Base-by-base conservation (phyloP, 129 eudicot species). In the Flaveria bidentis region DNA sequence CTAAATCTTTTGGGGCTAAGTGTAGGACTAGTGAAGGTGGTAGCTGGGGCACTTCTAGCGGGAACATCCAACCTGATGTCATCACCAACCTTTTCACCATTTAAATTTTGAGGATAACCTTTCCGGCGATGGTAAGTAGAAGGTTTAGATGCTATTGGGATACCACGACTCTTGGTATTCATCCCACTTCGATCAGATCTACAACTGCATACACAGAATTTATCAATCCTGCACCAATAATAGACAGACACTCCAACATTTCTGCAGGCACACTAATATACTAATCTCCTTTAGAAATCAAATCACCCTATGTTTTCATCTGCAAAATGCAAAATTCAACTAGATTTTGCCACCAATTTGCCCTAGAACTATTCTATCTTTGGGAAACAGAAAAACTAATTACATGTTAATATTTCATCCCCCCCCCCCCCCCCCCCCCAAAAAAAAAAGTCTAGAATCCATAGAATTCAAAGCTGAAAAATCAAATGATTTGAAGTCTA, bases 11-110 rank as follows among this genome's bases (percentile, higher is more conserved):
- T 84, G 45, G 98, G 96, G 87, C 96, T 93, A 67, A 67, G 86
- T 42, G 87, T 71, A 61, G 97, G 98, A 75, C 97, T 93, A 11
- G 92, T 75, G 53, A 76, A 87, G 55, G 85, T 83, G 78, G 88
- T 90, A 11, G 87, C 7, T 15, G 98, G 98, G 56, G 96, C 97
- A 85, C 98, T 91, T 73, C 88, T 69, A 52, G 85, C 79, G 51
- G 92, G 85, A 85, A 84, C 84, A 81, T 80, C 79, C 62, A 78
- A 79, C 46, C 91, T 87, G 65, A 91, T 84, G 76, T 23, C 71
- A 36, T 14, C 47, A 26, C 63, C 41, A 68, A 45, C 75, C 18
- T 76, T 73, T 46, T 86, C 85, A 50, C 83, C 80, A 36, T 84
- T 82, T 20, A 44, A 49, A 6, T 78, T 82, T 15, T 69, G 72